Percentiles rank a stretch among this genome's conserved stretches.
Conservation (phyloP, 2,329 filamentous ascomycete species). For the Lasiodiplodia theobromae region DNA sequence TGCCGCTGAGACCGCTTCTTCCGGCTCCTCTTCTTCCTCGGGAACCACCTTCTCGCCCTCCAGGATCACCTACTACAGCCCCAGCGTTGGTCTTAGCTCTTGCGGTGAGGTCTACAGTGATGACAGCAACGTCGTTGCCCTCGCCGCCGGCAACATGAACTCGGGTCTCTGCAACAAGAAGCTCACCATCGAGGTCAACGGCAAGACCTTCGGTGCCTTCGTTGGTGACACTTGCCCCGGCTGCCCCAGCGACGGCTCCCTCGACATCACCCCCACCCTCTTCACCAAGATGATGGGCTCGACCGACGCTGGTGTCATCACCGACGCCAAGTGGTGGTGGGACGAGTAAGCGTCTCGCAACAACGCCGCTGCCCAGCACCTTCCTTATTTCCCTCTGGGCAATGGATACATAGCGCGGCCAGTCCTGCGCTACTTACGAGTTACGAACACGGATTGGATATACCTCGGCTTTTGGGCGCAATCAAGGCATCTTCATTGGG, state of each 20-base stretch:
- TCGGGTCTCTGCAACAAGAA: constrained; percentile 46
- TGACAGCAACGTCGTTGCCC: constrained; percentile 39
- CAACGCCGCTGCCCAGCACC: not conserved
- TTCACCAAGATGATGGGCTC: constrained; percentile 40
- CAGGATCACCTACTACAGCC: constrained; percentile 45
- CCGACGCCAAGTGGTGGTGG: constrained; percentile 24
- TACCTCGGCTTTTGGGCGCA: constrained; percentile 5
- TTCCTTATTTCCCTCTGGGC: constrained; percentile 7
- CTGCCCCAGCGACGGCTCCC: constrained; percentile 37
- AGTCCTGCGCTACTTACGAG: constrained; percentile 17
- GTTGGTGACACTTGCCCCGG: constrained; percentile 47
- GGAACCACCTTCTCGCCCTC: constrained; percentile 14
- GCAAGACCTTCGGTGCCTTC: constrained; percentile 38
- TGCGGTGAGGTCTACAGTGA: constrained; percentile 41
- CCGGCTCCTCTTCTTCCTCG: not conserved
- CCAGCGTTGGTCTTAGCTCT: constrained; percentile 38
- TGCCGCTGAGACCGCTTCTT: constrained; percentile 9
- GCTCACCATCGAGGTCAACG: constrained; percentile 42
- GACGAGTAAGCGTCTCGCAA: constrained; percentile 11
- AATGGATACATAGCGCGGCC: constrained; percentile 10
- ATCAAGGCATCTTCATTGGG: constrained; percentile 3
- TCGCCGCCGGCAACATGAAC: constrained; percentile 40
- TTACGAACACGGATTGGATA: constrained; percentile 12
- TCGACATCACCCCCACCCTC: constrained; percentile 42
- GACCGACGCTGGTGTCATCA: constrained; percentile 22